phyloP scores from a whole-genome alignment of 768 basidiomycete genomes.

The Suillus luteus region DNA sequence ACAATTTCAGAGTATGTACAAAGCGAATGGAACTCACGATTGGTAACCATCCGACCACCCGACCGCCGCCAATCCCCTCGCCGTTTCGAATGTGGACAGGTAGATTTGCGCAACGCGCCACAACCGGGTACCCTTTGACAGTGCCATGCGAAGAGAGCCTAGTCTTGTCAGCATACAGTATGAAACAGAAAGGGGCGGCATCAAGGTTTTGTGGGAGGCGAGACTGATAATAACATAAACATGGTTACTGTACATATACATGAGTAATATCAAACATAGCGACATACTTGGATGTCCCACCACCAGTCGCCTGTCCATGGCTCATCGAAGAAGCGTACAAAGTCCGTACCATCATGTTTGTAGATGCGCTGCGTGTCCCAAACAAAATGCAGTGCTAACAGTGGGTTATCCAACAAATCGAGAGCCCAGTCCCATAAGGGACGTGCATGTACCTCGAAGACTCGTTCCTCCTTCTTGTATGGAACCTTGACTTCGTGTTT shows the following conservation, averaged over 20 bases:
- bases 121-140: conserved; percentile 20
- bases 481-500: conserved; percentile 7
- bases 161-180: conserved; percentile 37
- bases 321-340: conserved; percentile 33
- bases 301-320: conserved; percentile 39
- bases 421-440: conserved; percentile 16
- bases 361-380: conserved; percentile 36
- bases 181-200: conserved; percentile 27
- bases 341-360: conserved; percentile 29
- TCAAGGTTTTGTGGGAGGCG: not conserved
- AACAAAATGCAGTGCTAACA: conserved; percentile 21
- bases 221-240: not conserved
- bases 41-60: conserved; percentile 15
- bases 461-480: conserved; percentile 8
- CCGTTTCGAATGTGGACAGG: conserved; percentile 18
- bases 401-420: conserved; percentile 6
- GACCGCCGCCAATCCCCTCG: conserved; percentile 15
- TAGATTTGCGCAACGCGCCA: conserved; percentile 20
- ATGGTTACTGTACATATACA: not conserved
- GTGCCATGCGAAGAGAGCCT: conserved; percentile 22
- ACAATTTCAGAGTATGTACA: not conserved
- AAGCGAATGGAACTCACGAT: conserved; percentile 20
- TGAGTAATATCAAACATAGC: not conserved
- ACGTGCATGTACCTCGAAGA: conserved; percentile 1
- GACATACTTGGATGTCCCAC: conserved; percentile 40